phyloP scores from a whole-genome alignment of 73 alveolate genomes.

The Paramecium sonneborni region DNA sequence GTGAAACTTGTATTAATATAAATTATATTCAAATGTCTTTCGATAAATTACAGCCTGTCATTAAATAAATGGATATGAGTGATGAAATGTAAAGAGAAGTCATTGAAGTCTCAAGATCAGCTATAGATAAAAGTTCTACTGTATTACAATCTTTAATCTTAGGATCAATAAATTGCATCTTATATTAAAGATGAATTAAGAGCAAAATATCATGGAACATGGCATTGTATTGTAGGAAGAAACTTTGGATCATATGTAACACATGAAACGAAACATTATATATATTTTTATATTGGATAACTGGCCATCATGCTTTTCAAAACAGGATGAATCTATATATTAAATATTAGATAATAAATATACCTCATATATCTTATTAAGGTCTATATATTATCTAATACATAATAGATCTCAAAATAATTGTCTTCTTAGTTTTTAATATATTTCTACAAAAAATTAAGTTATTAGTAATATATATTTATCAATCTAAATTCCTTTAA shows the following conservation, averaged over 20 bases:
- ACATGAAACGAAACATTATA: conserved; percentile 92
- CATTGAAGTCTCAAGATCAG: conserved; percentile 57
- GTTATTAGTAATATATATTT: no score
- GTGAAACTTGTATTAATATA: not conserved
- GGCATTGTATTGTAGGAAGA: conserved; percentile 99
- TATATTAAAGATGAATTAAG: conserved; percentile 65
- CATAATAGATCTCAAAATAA: not conserved
- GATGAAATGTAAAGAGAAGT: conserved; percentile 68
- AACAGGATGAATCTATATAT: conserved; percentile 63
- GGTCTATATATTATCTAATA: not conserved
- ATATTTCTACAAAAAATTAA: no score
- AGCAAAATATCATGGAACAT: conserved; percentile 70
- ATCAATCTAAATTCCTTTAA: no score
- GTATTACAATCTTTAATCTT: not conserved
- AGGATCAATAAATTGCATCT: conserved; percentile 63
- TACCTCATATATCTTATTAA: not conserved
- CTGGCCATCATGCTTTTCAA: conserved; percentile 95
- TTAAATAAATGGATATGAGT: conserved; percentile 64
- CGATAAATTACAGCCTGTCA: conserved; percentile 61
- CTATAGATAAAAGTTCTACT: conserved; percentile 59
- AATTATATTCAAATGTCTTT: conserved; percentile 41
- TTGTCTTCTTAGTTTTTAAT: no score
- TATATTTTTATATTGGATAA: conserved; percentile 96
- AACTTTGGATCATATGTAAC: conserved; percentile 95
- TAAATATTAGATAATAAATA: not conserved